These are phyloP conservation scores for Ustilago sp. DNA, from an alignment of 1,284 basidiomycete genomes.

Conservation along the genomic window DNA sequence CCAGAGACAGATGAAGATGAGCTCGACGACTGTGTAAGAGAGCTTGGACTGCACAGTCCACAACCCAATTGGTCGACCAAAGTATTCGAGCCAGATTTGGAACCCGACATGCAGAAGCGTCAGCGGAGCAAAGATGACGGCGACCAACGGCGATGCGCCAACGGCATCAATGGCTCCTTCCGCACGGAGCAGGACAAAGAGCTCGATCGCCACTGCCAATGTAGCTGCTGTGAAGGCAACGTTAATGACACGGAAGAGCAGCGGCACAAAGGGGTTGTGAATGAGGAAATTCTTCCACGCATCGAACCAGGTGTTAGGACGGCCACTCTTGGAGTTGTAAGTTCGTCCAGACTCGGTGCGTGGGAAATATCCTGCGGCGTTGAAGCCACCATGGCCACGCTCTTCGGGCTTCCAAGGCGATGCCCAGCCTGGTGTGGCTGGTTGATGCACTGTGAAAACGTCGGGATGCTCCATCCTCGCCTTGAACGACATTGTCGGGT, in stretches of 20 bases:
- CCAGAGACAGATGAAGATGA: constrained; percentile 90
- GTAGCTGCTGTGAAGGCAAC: constrained; percentile 83
- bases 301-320: constrained; percentile 33
- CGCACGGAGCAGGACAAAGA: constrained; percentile 75
- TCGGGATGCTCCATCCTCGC: constrained; percentile 48
- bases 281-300: constrained; percentile 63
- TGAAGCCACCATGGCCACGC: constrained; percentile 40
- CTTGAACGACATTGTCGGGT: constrained; percentile 50
- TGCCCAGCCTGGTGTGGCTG: constrained; percentile 63
- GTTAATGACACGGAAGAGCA: constrained; percentile 87
- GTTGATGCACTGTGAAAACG: constrained; percentile 61
- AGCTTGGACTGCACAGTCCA: constrained; percentile 74
- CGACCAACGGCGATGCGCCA: constrained; percentile 83
- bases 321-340: constrained; percentile 24
- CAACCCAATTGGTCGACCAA: constrained; percentile 86
- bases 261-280: constrained; percentile 68
- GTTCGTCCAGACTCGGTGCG: constrained; percentile 51
- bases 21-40: constrained; percentile 70
- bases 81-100: constrained; percentile 77
- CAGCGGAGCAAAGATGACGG: constrained; percentile 86
- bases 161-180: constrained; percentile 77
- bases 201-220: constrained; percentile 81
- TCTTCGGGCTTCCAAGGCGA: constrained; percentile 64
- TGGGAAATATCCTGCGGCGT: constrained; percentile 54
- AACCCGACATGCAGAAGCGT: constrained; percentile 84